phyloP scores from a whole-genome alignment of 768 basidiomycete species.

The Aureoboletus auriporus region DNA sequence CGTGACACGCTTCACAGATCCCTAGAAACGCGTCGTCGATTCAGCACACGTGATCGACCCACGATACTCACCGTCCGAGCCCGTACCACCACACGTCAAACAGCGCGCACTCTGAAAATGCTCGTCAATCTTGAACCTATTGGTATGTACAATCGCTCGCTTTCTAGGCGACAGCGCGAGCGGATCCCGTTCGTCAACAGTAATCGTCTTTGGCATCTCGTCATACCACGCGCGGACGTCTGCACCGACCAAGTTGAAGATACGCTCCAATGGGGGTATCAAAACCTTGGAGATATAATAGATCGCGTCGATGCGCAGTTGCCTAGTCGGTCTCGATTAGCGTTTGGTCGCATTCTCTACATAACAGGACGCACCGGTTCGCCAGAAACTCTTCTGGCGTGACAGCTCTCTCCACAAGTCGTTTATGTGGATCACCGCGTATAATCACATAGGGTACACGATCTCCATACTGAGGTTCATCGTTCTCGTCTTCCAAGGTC shows the following conservation, averaged over 20 bases:
- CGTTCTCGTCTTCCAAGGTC: slow-evolving; percentile 67
- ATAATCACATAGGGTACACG: slow-evolving; percentile 89
- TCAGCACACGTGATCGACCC: background rate
- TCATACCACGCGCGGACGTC: slow-evolving; percentile 85
- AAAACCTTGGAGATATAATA: slow-evolving; percentile 89
- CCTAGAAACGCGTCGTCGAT: slow-evolving; percentile 30
- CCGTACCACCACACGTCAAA: slow-evolving; percentile 56
- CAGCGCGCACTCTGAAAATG: slow-evolving; percentile 74
- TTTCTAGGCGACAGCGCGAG: slow-evolving; percentile 35
- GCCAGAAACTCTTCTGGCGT: slow-evolving; percentile 68
- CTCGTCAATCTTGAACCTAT: slow-evolving; percentile 59
- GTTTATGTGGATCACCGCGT: slow-evolving; percentile 54
- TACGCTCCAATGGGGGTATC: slow-evolving; percentile 85
- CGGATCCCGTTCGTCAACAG: slow-evolving; percentile 33
- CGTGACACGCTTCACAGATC: slow-evolving; percentile 62
- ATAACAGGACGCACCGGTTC: slow-evolving; percentile 45
- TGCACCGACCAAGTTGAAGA: slow-evolving; percentile 89
- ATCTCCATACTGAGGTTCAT: slow-evolving; percentile 90
- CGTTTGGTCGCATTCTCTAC: background rate
- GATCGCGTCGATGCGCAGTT: slow-evolving; percentile 71
- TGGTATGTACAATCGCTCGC: slow-evolving; percentile 25
- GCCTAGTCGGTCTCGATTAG: slow-evolving; percentile 35
- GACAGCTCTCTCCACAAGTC: slow-evolving; percentile 72
- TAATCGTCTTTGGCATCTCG: slow-evolving; percentile 70
- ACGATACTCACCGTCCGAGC: slow-evolving; percentile 44